Base-by-base conservation (phyloP, 345 rosid genomes). In the Rhizophora apiculata region DNA sequence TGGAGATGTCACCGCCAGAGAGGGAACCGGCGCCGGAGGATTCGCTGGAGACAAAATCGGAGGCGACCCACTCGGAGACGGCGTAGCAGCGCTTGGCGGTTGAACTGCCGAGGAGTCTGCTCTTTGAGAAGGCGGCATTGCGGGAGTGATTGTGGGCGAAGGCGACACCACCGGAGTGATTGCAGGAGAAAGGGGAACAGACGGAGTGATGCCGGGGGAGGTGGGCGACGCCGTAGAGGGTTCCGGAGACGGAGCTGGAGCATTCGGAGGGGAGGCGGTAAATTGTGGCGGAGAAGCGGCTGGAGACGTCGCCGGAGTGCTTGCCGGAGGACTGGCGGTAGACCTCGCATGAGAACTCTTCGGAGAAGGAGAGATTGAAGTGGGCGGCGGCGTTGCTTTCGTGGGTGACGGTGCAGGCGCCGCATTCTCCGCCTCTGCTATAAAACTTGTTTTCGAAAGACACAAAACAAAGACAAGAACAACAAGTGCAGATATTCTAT, bases 341-440 rank as follows among this genome's bases (percentile, higher is more conserved):
- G 27, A 7, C 18, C 19, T 60, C 15, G 65, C 8, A 19, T 51
- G 72, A 51, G 64, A 2, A 32, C 11, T 43, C 6, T 24, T 2
- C 30, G 58, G 5, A 21, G 69, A 9, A 0, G 80, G 74, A 34
- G 78, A 36, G 6, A 65, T 66, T 32, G 51, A 8, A 11, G 34
- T 49, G 2, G 54, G 19, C 37, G 8, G n/a, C 24, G 60, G 37
- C 27, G 48, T 31, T 18, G 70, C 6, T 26, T 73, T 13, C 43
- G 31, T 57, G n/a, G 85, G 87, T 30, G 87, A 73, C 6, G 76
- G 80, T 0, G 80, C 76, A 19, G 86, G 89, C 49, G 81, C 84
- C 49, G 81, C 84, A 80, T 72, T 56, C 63, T 72, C 64, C 56
- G 82, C 85, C 64, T 63, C 52, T 24, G 67, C 84, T n/a, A 16